These are phyloP conservation scores for Albugo laibachii DNA, from an alignment of 352 stramenopile genomes.

Conservation along the genomic window DNA sequence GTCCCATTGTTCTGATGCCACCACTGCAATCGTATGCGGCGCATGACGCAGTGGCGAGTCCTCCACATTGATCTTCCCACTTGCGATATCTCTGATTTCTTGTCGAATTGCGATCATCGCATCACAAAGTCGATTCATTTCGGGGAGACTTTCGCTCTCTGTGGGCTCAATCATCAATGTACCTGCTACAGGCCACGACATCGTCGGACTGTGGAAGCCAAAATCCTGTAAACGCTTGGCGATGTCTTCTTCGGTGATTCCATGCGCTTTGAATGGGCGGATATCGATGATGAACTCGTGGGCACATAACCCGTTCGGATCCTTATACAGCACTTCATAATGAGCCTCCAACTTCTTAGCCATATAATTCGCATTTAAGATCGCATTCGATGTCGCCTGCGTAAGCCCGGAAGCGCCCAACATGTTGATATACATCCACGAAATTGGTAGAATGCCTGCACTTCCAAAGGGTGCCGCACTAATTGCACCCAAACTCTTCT, in stretches of 20 bases:
- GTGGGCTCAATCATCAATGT: constrained; percentile 99
- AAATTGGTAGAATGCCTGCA: constrained; percentile 96
- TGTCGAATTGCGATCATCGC: constrained; percentile 90
- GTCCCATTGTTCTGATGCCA: constrained; percentile 88
- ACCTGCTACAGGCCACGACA: constrained; percentile 96
- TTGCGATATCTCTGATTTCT: constrained; percentile 95
- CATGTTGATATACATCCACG: constrained; percentile 99
- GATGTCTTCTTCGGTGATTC: constrained; percentile 94
- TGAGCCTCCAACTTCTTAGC: constrained; percentile 83
- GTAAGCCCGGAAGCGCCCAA: constrained; percentile 90
- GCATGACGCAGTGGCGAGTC: constrained; percentile 93
- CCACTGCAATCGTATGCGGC: constrained; percentile 91
- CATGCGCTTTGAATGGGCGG: constrained; percentile 88
- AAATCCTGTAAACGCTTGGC: constrained; percentile 98
- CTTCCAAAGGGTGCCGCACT: constrained; percentile 93
- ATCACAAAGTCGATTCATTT: constrained; percentile 96
- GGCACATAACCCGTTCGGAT: constrained; percentile 93
- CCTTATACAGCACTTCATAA: constrained; percentile 92
- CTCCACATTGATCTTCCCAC: constrained; percentile 78
- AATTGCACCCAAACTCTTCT: constrained; percentile 71
- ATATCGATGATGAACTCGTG: constrained; percentile 99
- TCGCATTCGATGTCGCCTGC: constrained; percentile 85
- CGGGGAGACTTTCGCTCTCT: constrained; percentile 94
- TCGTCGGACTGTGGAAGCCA: constrained; percentile 98
- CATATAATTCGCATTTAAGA: constrained; percentile 99